Conservation (phyloP, 2,329 filamentous ascomycete genomes). For the Cadophora gregata region DNA sequence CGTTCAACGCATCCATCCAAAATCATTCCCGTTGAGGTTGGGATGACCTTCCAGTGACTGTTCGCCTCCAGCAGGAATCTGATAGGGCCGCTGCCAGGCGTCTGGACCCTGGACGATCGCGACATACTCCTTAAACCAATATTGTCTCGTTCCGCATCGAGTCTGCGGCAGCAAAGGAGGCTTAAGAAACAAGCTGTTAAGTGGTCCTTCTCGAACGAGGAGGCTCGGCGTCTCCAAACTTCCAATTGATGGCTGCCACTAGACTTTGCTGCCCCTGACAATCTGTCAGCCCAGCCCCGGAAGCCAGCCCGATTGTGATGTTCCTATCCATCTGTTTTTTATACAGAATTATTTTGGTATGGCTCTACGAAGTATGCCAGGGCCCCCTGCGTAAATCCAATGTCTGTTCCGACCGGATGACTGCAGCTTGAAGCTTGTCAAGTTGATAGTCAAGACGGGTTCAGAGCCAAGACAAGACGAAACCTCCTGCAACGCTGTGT, state of each 20-base stretch:
- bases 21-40: background rate
- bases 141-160: constrained; percentile 2
- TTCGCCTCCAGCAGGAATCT: background rate
- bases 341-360: background rate
- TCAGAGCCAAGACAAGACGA: constrained; percentile 5
- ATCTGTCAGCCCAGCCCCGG: constrained; percentile 1
- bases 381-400: background rate
- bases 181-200: constrained; percentile 11
- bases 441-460: background rate
- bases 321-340: background rate
- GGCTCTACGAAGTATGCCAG: background rate
- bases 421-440: constrained; percentile 8
- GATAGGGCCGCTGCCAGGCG: background rate
- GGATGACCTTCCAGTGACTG: background rate
- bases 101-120: background rate
- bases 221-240: background rate
- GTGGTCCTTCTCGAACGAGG: background rate
- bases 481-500: background rate
- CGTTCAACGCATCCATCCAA: background rate
- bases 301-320: background rate
- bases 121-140: background rate
- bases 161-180: constrained; percentile 4
- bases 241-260: constrained; percentile 1
- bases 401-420: background rate
- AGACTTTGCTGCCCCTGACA: background rate